These are phyloP conservation scores for Cymbidium sinense DNA, from an alignment of 106 monocot genomes.

Conservation along the genomic window DNA sequence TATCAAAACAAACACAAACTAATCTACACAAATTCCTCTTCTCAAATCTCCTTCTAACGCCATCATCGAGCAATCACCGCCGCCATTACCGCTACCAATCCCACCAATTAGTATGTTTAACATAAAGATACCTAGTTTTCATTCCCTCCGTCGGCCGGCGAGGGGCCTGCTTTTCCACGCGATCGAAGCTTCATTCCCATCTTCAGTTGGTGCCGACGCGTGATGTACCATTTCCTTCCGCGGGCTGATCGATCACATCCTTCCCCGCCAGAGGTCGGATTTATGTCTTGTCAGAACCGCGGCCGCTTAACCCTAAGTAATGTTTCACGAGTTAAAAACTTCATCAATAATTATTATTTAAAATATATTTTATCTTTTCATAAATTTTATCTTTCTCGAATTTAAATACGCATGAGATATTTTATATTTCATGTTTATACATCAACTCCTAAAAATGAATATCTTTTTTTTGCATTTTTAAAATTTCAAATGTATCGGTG, in stretches of 20 bases:
- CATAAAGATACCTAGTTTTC: background rate
- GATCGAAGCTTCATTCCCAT: background rate
- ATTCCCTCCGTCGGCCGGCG: background rate
- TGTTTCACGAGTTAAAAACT: too few species aligned
- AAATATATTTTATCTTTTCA: too few species aligned
- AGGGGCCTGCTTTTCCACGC: background rate
- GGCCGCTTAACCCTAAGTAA: background rate
- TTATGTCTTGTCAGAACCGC: background rate
- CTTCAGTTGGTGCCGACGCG: background rate
- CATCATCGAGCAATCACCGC: background rate
- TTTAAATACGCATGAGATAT: too few species aligned
- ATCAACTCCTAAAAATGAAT: too few species aligned
- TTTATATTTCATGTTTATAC: too few species aligned
- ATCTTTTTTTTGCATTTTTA: too few species aligned
- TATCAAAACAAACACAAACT: background rate
- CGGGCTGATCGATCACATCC: background rate
- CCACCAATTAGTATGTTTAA: background rate
- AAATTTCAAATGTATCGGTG: too few species aligned
- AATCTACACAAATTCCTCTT: background rate
- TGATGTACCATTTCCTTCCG: conserved; percentile 2
- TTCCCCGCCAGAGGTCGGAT: background rate
- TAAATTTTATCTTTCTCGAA: too few species aligned
- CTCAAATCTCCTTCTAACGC: too few species aligned
- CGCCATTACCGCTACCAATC: background rate
- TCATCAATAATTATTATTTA: too few species aligned